phyloP scores from a whole-genome alignment of 2,329 filamentous ascomycete genomes.

The Epichloe sp. region DNA sequence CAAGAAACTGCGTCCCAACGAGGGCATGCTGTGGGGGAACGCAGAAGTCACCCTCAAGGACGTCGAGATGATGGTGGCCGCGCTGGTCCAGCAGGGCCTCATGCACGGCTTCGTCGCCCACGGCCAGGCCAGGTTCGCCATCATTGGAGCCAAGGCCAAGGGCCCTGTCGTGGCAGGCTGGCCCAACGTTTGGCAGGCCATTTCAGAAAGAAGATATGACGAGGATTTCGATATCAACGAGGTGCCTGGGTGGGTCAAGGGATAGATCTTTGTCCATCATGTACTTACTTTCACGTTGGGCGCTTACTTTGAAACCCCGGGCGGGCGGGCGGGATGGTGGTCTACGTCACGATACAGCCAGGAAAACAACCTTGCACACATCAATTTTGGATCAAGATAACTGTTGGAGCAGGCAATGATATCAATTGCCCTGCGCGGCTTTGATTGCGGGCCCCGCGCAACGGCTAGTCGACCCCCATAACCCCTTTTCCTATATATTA shows the following conservation, averaged over 20 bases:
- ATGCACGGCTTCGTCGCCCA: slow-evolving; percentile 78
- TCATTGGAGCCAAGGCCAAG: slow-evolving; percentile 60
- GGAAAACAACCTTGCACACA: neutral
- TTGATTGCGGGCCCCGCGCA: too few relatives aligned
- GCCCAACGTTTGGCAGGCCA: slow-evolving; percentile 58
- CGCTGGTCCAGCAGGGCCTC: slow-evolving; percentile 66
- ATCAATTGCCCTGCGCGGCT: too few relatives aligned
- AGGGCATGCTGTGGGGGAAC: slow-evolving; percentile 53
- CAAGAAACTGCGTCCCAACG: slow-evolving; percentile 38
- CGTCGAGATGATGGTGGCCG: slow-evolving; percentile 65
- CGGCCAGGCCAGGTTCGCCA: slow-evolving; percentile 62
- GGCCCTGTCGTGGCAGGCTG: slow-evolving; percentile 59
- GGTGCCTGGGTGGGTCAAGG: slow-evolving; percentile 65
- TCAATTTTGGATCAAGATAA: neutral
- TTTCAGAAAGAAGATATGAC: slow-evolving; percentile 45
- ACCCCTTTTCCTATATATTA: too few relatives aligned
- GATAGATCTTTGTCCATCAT: slow-evolving; percentile 6
- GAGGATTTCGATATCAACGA: slow-evolving; percentile 48
- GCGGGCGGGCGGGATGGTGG: too few relatives aligned
- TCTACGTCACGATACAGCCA: neutral
- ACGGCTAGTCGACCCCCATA: too few relatives aligned
- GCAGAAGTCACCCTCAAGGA: slow-evolving; percentile 45
- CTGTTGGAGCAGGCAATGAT: too few relatives aligned
- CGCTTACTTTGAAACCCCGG: too few relatives aligned
- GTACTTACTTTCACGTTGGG: neutral